Percentiles rank a stretch among this genome's conserved stretches.
These are phyloP conservation scores for Asterochloris sp. DNA, from an alignment of 139 green algal genomes.

Conservation along the genomic window DNA sequence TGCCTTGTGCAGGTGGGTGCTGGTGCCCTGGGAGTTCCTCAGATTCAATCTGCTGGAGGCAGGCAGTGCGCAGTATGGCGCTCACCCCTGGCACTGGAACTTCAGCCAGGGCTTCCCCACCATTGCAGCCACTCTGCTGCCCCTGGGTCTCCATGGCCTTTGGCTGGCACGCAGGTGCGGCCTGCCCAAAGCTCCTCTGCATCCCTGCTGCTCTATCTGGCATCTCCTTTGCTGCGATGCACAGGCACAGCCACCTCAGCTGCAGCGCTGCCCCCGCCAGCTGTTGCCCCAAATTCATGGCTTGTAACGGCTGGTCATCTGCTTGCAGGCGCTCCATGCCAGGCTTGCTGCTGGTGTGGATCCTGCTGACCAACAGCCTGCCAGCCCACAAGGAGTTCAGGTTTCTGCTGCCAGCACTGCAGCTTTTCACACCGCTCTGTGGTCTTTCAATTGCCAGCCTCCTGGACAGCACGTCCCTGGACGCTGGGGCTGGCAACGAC, in stretches of 20 bases:
- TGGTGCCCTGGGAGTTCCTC: constrained; percentile 61
- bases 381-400: constrained; percentile 59
- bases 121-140: constrained; percentile 28
- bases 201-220: not conserved
- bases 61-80: constrained; percentile 50
- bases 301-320: too few relatives aligned
- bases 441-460: not conserved
- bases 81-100: constrained; percentile 75
- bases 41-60: constrained; percentile 65
- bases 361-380: constrained; percentile 38
- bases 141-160: constrained; percentile 11
- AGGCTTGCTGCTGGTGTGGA: constrained; percentile 13
- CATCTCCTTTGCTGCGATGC: not conserved
- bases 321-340: constrained; percentile 13
- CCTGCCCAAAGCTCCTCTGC: not conserved
- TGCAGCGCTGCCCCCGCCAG: not conserved
- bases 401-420: constrained; percentile 49
- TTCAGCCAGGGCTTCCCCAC: constrained; percentile 39
- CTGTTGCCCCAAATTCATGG: too few relatives aligned
- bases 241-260: not conserved
- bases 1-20: constrained; percentile 36
- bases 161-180: not conserved
- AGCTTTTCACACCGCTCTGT: constrained; percentile 41
- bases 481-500: too few relatives aligned
- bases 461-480: not conserved